Base-by-base conservation (phyloP, 345 rosid genomes). In the Corchorus capsularis region DNA sequence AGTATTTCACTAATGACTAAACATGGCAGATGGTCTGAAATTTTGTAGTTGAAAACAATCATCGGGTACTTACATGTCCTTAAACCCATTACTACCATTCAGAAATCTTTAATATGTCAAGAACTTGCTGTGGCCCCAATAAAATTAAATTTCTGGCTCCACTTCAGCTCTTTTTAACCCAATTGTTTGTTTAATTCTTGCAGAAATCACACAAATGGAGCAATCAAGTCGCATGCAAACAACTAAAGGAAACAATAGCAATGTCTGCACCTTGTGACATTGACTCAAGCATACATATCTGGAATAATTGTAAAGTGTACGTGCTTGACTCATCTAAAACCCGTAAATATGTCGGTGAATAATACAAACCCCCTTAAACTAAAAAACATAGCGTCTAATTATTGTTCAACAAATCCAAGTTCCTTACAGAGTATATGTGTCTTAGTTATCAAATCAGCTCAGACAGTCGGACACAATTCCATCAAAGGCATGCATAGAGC, bases 371-470 rank as follows among this genome's bases (percentile, higher is more conserved):
- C 34, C 55, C 46, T 12, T 20, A 67, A 22, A 46, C 56, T n/a
- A 8, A 5, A 68, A 12, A 68, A 47, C 39, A 46, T 4, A 39
- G 5, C 47, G 9, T 9, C 46, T 17, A 17, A 27, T 35, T 50
- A 53, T 70, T 53, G 17, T 70, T 70, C 73, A 70, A 52, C 46
- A 53, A 35, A 34, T 35, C 10, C 46, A 70, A 68, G 73, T 70
- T 70, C 11, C 32, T 69, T 69, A 27, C 60, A 50, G 1, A 10
- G 45, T 2, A 15, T 32, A 50, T 46, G 22, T 69, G 27, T 34
- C 73, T 8, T 10, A 70, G 17, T 53, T 52, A 35, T 6, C 61
- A 53, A 17, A 16, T 53, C 16, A 35, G 17, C 60, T n/a, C 60
- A 35, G 73, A 70, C 49, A 70, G 47, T 35, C 39, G 6, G 39